phyloP scores from a whole-genome alignment of 2,329 filamentous ascomycete species.

The Acephala macrosclerotiorum region DNA sequence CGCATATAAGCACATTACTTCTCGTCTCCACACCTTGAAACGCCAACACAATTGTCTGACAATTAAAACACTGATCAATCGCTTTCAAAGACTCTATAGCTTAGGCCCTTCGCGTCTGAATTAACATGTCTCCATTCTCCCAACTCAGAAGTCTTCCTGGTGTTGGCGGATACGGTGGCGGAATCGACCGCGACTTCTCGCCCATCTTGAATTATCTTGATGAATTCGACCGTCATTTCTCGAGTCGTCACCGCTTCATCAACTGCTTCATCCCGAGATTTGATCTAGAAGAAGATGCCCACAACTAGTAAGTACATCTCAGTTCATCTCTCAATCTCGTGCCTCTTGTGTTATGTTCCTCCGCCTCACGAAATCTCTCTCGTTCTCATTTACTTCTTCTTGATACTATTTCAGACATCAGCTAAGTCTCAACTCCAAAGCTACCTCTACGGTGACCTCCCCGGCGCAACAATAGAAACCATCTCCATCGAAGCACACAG shows the following conservation, averaged over 20 bases:
- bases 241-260: constrained; percentile 24
- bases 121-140: constrained; percentile 21
- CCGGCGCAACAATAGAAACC: constrained; percentile 25
- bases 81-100: background rate
- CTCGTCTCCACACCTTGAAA: background rate
- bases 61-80: background rate
- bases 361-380: background rate
- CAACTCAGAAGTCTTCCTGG: constrained; percentile 14
- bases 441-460: constrained; percentile 30
- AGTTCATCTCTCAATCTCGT: background rate
- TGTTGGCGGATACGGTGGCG: constrained; percentile 10
- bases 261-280: constrained; percentile 33
- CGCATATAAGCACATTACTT: background rate
- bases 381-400: too few species aligned
- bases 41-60: background rate
- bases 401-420: background rate
- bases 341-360: background rate
- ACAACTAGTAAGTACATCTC: constrained; percentile 21
- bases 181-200: constrained; percentile 26
- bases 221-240: constrained; percentile 31
- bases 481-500: constrained; percentile 29
- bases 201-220: constrained; percentile 30
- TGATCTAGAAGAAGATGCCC: constrained; percentile 31
- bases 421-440: background rate
- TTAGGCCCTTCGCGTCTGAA: background rate